Evolutionary conservation across 306 rosid genomes (phyloP).

Genomic region (Geum urbanum): DNA sequence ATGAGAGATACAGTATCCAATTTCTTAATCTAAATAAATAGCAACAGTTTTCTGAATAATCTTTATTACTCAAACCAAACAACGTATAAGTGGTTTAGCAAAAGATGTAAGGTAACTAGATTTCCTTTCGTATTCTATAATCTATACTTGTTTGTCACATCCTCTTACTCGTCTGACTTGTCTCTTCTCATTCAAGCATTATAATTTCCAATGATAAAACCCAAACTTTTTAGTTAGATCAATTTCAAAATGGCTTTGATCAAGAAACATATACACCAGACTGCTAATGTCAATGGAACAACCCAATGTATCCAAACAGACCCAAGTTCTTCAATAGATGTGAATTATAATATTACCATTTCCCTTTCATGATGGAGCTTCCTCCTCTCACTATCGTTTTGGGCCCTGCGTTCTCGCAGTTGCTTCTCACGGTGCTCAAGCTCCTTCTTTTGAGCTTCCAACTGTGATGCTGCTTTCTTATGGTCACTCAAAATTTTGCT

Average conservation of each 20-base stretch:
- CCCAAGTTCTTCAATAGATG: background rate
- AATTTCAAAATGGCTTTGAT: background rate
- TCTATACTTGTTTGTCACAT: background rate
- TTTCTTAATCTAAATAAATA: background rate
- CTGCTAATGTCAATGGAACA: background rate
- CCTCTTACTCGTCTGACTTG: background rate
- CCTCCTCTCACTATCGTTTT: slow-evolving; percentile 47
- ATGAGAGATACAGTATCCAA: background rate
- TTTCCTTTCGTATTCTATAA: background rate
- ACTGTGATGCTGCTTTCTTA: slow-evolving; percentile 32
- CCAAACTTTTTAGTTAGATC: background rate
- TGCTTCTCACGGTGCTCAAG: slow-evolving; percentile 49
- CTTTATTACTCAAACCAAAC: background rate
- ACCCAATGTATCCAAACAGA: slow-evolving; percentile 4
- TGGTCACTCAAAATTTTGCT: slow-evolving; percentile 41
- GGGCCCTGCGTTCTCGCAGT: slow-evolving; percentile 41
- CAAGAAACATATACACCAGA: background rate
- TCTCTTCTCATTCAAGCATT: background rate
- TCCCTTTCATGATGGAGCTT: slow-evolving; percentile 39
- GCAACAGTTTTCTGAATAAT: background rate
- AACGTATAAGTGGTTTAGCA: background rate
- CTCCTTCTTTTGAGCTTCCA: slow-evolving; percentile 42
- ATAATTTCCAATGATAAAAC: background rate
- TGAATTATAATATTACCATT: slow-evolving; percentile 43
- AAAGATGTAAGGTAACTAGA: background rate